Conservation (phyloP, 176 grass and related monocot species). For the Oryza brachyantha region DNA sequence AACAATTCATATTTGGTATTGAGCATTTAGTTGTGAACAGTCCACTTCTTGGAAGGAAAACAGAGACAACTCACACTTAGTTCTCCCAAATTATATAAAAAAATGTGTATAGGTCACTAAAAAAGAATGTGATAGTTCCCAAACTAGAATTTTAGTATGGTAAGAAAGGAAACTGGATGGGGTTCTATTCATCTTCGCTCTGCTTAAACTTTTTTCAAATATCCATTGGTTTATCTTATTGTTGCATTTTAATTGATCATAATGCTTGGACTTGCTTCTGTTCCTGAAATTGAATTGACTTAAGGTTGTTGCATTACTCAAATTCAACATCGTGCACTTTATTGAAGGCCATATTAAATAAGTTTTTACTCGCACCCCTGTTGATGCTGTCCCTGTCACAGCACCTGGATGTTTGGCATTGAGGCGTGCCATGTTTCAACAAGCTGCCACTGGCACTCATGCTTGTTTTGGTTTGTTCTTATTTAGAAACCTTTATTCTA, state of each 20-base stretch:
- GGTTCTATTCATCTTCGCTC: not conserved
- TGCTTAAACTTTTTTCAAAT: not conserved
- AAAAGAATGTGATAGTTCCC: not conserved
- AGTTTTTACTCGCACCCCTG: not conserved
- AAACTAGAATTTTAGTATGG: slow-evolving; percentile 6
- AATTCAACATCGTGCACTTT: not conserved
- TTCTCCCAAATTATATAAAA: not conserved
- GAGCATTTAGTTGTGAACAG: not conserved
- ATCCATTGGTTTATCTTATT: slow-evolving; percentile 2
- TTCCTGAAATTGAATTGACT: not conserved
- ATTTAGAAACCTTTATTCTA: slow-evolving; percentile 2
- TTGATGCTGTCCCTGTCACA: not conserved
- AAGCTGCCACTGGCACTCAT: not conserved
- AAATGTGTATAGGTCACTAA: not conserved
- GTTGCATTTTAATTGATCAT: slow-evolving; percentile 1
- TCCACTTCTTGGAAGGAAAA: not conserved
- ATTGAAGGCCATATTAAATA: not conserved
- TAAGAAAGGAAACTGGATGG: slow-evolving; percentile 11
- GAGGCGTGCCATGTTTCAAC: not conserved
- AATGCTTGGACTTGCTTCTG: not conserved
- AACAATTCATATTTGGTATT: not conserved
- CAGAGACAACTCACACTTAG: slow-evolving; percentile 1
- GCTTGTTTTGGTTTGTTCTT: not conserved
- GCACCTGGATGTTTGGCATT: not conserved
- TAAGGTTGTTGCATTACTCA: not conserved